Percentiles rank a stretch among this genome's conserved stretches.
Evolutionary conservation across 148 eudicot genomes (phyloP).

Genomic region (Chenopodium berlandieri): DNA sequence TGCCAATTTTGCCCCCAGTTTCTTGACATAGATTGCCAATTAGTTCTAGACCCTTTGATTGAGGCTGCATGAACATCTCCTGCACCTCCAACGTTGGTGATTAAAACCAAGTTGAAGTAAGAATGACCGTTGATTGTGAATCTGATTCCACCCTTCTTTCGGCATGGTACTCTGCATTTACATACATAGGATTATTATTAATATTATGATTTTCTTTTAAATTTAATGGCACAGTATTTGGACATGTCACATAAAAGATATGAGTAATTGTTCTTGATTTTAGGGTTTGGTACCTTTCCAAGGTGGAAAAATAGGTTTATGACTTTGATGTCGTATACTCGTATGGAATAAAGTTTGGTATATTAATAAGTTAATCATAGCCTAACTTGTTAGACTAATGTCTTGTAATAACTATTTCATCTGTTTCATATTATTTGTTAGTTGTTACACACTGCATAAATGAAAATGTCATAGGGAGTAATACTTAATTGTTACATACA

Average conservation of each 20-base stretch:
- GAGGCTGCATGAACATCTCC: slow-evolving; percentile 67
- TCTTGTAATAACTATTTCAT: too few relatives aligned
- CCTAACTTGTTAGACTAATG: too few relatives aligned
- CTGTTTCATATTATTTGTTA: too few relatives aligned
- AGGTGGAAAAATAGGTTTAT: not conserved
- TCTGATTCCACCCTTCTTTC: slow-evolving; percentile 67
- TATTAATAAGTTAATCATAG: not conserved
- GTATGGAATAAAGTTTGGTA: not conserved
- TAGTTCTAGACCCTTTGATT: slow-evolving; percentile 61
- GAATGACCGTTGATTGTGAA: slow-evolving; percentile 84
- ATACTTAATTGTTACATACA: too few relatives aligned
- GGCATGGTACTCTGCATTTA: slow-evolving; percentile 57
- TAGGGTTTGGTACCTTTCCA: not conserved
- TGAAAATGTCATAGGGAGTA: too few relatives aligned
- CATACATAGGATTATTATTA: not conserved
- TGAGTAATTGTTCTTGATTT: not conserved
- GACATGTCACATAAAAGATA: not conserved
- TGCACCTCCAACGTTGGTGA: slow-evolving; percentile 85
- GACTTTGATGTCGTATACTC: too few relatives aligned
- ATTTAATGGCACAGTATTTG: not conserved
- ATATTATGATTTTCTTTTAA: not conserved
- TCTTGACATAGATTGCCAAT: slow-evolving; percentile 68
- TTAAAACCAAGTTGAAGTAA: slow-evolving; percentile 69
- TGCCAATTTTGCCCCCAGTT: slow-evolving; percentile 94
- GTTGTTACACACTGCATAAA: too few relatives aligned